Conservation (phyloP, 345 rosid species). For the Combretum micranthum region DNA sequence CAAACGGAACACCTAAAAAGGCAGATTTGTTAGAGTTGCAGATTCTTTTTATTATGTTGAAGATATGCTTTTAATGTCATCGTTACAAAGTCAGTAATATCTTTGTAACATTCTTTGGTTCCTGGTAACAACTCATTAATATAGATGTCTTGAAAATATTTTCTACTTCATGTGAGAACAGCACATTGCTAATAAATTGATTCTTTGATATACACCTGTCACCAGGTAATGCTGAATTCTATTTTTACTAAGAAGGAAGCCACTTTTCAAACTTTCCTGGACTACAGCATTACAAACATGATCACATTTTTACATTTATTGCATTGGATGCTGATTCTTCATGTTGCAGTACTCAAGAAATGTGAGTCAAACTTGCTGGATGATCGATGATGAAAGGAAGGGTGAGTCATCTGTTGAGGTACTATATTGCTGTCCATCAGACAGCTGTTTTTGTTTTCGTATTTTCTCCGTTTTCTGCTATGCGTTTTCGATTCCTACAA, state of each 20-base stretch:
- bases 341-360: conserved; percentile 79
- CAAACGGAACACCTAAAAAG: too few species aligned
- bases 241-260: not conserved
- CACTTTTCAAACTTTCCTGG: too few species aligned
- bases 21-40: not conserved
- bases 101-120: too few species aligned
- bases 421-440: conserved; percentile 9
- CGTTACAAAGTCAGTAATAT: too few species aligned
- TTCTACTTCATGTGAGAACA: too few species aligned
- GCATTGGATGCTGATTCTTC: conserved; percentile 2
- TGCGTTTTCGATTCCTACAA: not conserved
- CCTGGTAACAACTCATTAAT: too few species aligned
- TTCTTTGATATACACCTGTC: too few species aligned
- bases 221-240: too few species aligned
- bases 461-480: conserved; percentile 2
- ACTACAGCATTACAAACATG: not conserved
- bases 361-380: conserved; percentile 95
- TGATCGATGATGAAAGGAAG: conserved; percentile 92
- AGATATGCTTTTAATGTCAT: too few species aligned
- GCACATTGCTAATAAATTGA: too few species aligned
- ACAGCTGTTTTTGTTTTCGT: not conserved
- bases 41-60: too few species aligned
- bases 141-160: too few species aligned
- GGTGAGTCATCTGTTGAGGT: conserved; percentile 98
- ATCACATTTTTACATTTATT: conserved; percentile 5